Base-by-base conservation (phyloP, 345 rosid genomes). In the Lumnitzera littorea region DNA sequence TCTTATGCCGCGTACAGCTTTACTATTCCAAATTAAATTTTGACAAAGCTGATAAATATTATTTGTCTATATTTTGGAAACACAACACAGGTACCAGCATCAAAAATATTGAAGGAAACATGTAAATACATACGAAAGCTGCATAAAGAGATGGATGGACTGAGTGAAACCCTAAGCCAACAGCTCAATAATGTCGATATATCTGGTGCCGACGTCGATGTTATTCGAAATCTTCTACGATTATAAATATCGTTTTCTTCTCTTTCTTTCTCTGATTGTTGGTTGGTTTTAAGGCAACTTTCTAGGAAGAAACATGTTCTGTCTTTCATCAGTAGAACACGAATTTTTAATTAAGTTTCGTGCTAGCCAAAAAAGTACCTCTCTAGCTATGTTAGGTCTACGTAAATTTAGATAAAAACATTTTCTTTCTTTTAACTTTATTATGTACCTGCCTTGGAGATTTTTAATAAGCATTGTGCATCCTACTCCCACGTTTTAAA, bases 121-220 rank as follows among this genome's bases (percentile, higher is more conserved):
- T 66, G 64, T 59, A 15, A 49, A 25, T 60, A 66, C 49, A 66
- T 66, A 46, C 41, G 41, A 58, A 66, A n/a, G 60, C 58, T 66
- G 62, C 58, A 52, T 47, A 59, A 57, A 46, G 70, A 66, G 70
- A 53, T 59, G 57, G 70, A 66, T 25, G 57, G 53, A 58, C 59
- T 66, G 58, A 53, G 63, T 17, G 52, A 24, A 52, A 66, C 46
- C 41, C 13, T 66, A 46, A 57, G 53, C 20, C n/a, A 24, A 17
- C 52, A 53, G 23, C 51, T 59, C 43, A 46, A 15, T 46, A 47
- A 66, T 47, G 20, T 25, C 46, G 63, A 53, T n/a, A 47, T 53
- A 15, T 24, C 47, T 0, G 25, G 46, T n/a, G 63, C 24, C 47
- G 57, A 46, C 11, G 58, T 47, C 1, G 55, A 53, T 20, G 51